phyloP scores from a whole-genome alignment of 805 yeast genomes.

The Phaffomyces opuntiae region DNA sequence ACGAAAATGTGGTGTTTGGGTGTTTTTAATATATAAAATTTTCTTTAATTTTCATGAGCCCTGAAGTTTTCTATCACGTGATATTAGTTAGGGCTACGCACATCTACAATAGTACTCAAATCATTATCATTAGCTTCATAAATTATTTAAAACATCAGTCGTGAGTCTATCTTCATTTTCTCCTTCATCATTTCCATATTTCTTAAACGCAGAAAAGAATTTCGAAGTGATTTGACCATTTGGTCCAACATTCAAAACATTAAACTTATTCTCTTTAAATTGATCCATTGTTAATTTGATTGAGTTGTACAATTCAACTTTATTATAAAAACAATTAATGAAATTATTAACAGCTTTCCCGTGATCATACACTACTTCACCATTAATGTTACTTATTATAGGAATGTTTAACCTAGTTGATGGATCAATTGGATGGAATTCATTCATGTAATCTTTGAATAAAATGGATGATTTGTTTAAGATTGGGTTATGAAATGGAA shows the following conservation, averaged over 20 bases:
- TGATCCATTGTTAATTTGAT: slow-evolving; percentile 19
- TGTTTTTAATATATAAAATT: no score
- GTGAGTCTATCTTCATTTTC: not conserved
- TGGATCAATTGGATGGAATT: slow-evolving; percentile 6
- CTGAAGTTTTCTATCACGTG: slow-evolving; percentile 1
- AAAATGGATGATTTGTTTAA: slow-evolving; percentile 27
- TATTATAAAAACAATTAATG: slow-evolving; percentile 33
- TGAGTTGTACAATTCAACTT: slow-evolving; percentile 37
- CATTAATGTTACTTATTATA: slow-evolving; percentile 33
- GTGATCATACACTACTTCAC: slow-evolving; percentile 18
- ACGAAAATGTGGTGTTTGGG: no score
- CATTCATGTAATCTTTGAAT: slow-evolving; percentile 16
- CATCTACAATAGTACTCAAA: no score
- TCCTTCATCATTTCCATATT: slow-evolving; percentile 4
- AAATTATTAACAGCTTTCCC: slow-evolving; percentile 27
- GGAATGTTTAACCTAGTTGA: slow-evolving; percentile 23
- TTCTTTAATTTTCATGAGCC: no score
- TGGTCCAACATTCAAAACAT: slow-evolving; percentile 20
- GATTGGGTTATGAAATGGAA: slow-evolving; percentile 39
- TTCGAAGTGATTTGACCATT: slow-evolving; percentile 16
- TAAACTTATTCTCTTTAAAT: not conserved
- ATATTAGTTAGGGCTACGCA: not conserved
- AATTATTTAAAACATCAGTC: not conserved
- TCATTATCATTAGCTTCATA: not conserved
- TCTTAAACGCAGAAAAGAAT: slow-evolving; percentile 7